Percentiles rank a stretch among this genome's conserved stretches.
These are phyloP conservation scores for Pelargonium myrrhifolium DNA, from an alignment of 441 rosid species.

Conservation along the genomic window DNA sequence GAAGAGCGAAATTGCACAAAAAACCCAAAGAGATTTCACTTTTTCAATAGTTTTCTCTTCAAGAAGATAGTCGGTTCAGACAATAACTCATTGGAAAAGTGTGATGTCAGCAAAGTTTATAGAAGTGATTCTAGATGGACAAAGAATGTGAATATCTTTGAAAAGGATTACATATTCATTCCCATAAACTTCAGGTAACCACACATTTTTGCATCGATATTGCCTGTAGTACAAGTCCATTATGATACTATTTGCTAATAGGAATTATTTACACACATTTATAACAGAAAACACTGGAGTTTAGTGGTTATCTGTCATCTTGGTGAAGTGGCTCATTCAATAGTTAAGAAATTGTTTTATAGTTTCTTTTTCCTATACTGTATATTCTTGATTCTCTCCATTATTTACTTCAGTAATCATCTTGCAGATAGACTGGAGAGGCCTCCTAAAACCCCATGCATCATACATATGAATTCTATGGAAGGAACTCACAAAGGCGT, in stretches of 20 bases:
- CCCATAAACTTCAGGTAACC: constrained; percentile 82
- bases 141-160: constrained; percentile 64
- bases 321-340: constrained; percentile 44
- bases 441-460: constrained; percentile 47
- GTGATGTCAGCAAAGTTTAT: constrained; percentile 63
- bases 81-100: constrained; percentile 46
- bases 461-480: constrained; percentile 84
- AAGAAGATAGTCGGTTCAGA: constrained; percentile 81
- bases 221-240: not conserved
- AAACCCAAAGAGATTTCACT: constrained; percentile 55
- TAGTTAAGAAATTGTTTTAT: constrained; percentile 34
- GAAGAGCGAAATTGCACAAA: constrained; percentile 46
- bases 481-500: constrained; percentile 77
- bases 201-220: constrained; percentile 4
- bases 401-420: constrained; percentile 6
- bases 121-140: constrained; percentile 88
- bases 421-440: constrained; percentile 37
- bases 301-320: constrained; percentile 75
- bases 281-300: constrained; percentile 81
- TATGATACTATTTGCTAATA: constrained; percentile 10
- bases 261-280: constrained; percentile 22
- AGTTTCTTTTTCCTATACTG: no score
- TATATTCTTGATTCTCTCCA: not conserved
- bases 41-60: constrained; percentile 85
- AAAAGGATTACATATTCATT: constrained; percentile 77